These are phyloP conservation scores for Epichloe brachyelytri DNA, from an alignment of 2,329 filamentous ascomycete species.

Conservation along the genomic window DNA sequence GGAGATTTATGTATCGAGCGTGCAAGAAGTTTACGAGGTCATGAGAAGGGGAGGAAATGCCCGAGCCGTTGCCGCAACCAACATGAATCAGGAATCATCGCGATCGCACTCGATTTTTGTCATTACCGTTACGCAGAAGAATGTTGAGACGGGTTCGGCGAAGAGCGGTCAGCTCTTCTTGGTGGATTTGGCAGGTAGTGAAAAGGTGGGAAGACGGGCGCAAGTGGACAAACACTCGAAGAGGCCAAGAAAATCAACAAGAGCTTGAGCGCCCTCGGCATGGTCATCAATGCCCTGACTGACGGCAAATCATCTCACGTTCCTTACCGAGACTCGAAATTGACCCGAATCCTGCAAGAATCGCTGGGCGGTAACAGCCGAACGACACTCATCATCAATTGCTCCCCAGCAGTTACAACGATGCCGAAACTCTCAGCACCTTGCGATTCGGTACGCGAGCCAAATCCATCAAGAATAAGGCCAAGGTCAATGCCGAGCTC, in stretches of 20 bases:
- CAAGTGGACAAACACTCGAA: conserved; percentile 90
- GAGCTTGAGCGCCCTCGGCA: conserved; percentile 91
- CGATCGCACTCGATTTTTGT: conserved; percentile 98
- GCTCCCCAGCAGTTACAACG: conserved; percentile 97
- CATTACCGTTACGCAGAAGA: conserved; percentile 94
- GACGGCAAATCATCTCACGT: conserved; percentile 95
- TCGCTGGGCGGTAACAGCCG: conserved; percentile 93
- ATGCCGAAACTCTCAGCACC: conserved; percentile 84
- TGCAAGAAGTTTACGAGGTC: conserved; percentile 92
- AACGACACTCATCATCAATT: conserved; percentile 98
- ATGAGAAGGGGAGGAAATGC: conserved; percentile 86
- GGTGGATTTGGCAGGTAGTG: conserved; percentile 94
- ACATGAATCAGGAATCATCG: conserved; percentile 98
- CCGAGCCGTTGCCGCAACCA: conserved; percentile 86
- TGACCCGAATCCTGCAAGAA: conserved; percentile 94
- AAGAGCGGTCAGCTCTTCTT: conserved; percentile 96
- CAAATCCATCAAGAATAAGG: conserved; percentile 99
- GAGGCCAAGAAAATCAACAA: conserved; percentile 99
- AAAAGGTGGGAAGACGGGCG: conserved; percentile 97
- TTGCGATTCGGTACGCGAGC: conserved; percentile 89
- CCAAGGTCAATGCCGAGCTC: conserved; percentile 97
- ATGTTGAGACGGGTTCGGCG: conserved; percentile 86
- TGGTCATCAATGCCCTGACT: conserved; percentile 96
- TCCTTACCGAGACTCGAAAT: conserved; percentile 94
- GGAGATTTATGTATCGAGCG: conserved; percentile 90